Conservation (phyloP, 176 grass and related monocot genomes). For the bread wheat (Triticum aestivum) region IWGSC_CS_RefSeq_v2.1 NC_057811.1:392119911-392120410, state of each 20-base stretch:
- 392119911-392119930: neutral
- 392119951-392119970: neutral
- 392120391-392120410: neutral
- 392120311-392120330: neutral
- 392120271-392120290: neutral
- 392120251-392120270: neutral
- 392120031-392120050: neutral
- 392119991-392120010: neutral
- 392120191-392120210: neutral
- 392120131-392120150: neutral
- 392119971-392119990: neutral
- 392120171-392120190: neutral
- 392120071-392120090: neutral
- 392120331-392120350: neutral
- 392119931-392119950: neutral
- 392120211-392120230: neutral
- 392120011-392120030: neutral
- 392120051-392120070: neutral
- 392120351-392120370: neutral
- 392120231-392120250: neutral
- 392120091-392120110: neutral
- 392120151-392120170: neutral
- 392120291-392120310: neutral
- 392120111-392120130: neutral
- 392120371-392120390: neutral